Evolutionary conservation across 768 basidiomycete species (phyloP).

Genomic region (Kwoniella europaea): DNA sequence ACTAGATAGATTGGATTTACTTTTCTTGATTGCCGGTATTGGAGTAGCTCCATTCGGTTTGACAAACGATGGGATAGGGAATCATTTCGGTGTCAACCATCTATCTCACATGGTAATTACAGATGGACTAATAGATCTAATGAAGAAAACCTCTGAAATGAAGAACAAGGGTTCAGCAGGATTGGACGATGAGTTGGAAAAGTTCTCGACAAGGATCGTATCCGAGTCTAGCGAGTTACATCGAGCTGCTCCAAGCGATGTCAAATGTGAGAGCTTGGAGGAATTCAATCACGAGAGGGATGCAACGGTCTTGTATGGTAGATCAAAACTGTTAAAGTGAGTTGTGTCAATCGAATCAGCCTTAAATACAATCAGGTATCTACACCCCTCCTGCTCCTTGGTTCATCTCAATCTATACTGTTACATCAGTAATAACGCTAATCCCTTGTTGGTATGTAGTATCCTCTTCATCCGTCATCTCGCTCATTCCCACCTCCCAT

Average conservation of each 20-base stretch:
- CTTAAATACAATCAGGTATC: too few species aligned
- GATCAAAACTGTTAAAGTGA: slow-evolving; percentile 54
- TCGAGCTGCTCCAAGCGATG: slow-evolving; percentile 39
- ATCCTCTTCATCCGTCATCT: slow-evolving; percentile 54
- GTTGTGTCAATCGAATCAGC: too few species aligned
- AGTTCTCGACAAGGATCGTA: slow-evolving; percentile 50
- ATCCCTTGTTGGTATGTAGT: not conserved
- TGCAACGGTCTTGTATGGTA: slow-evolving; percentile 42
- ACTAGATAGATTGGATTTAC: slow-evolving; percentile 44
- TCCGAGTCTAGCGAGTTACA: slow-evolving; percentile 51
- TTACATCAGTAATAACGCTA: not conserved
- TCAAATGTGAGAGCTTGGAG: slow-evolving; percentile 51
- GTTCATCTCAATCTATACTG: too few species aligned
- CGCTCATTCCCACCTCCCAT: slow-evolving; percentile 42
- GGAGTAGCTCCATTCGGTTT: slow-evolving; percentile 53
- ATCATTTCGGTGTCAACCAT: slow-evolving; percentile 56
- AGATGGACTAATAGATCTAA: slow-evolving; percentile 44
- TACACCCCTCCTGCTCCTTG: too few species aligned
- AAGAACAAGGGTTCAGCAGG: slow-evolving; percentile 13
- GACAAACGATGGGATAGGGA: slow-evolving; percentile 51
- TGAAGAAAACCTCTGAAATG: slow-evolving; percentile 45
- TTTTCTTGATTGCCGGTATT: slow-evolving; percentile 54
- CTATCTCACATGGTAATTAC: slow-evolving; percentile 48
- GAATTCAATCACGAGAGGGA: slow-evolving; percentile 49
- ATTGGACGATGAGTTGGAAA: slow-evolving; percentile 24